Conservation (phyloP, 352 stramenopile species). For the Aphanomyces stellatus region DNA sequence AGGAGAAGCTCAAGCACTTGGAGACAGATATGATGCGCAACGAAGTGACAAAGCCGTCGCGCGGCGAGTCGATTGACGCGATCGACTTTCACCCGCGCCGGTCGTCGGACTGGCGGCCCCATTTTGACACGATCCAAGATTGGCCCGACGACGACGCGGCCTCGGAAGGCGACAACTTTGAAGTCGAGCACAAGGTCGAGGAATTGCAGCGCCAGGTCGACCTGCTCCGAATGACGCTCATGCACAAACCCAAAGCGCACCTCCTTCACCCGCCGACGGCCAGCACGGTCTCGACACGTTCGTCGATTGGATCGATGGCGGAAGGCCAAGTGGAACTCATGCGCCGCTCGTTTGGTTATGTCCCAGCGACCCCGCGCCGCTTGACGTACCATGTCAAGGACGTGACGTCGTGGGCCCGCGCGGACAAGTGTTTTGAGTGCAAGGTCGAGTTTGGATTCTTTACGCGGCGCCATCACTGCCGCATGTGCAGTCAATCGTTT, state of each 20-base stretch:
- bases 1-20: constrained; percentile 4
- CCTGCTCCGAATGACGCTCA: background rate
- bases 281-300: background rate
- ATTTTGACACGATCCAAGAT: background rate
- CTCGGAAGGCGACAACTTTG: background rate
- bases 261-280: background rate
- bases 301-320: background rate
- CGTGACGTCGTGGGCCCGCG: background rate
- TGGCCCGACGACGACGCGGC: background rate
- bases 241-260: background rate
- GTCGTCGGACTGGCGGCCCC: constrained; percentile 4
- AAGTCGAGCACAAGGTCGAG: background rate
- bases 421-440: background rate
- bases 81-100: background rate
- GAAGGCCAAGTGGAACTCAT: background rate
- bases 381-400: constrained; percentile 10
- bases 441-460: constrained; percentile 7
- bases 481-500: constrained; percentile 5
- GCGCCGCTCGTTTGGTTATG: background rate
- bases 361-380: background rate
- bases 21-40: background rate
- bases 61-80: background rate
- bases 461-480: constrained; percentile 7
- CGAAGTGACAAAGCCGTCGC: background rate
- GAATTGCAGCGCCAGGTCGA: constrained; percentile 10